Conservation (phyloP, 2,329 filamentous ascomycete genomes). For the Apiospora rasikravindrae region DNA sequence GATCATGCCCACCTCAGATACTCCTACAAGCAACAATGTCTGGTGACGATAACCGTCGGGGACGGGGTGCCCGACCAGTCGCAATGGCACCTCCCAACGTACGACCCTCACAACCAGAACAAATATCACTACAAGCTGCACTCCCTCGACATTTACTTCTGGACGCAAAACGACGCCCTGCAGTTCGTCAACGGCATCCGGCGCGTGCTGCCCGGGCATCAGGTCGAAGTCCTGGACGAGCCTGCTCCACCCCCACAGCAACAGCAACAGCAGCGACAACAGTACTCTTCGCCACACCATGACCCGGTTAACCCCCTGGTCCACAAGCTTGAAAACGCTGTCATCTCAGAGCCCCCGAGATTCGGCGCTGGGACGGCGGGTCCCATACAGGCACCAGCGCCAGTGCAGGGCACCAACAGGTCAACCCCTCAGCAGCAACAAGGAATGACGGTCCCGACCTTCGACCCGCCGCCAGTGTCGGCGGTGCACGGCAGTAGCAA, state of each 20-base stretch:
- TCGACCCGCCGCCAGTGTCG: conserved; percentile 48
- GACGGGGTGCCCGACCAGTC: conserved; percentile 52
- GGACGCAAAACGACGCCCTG: conserved; percentile 74
- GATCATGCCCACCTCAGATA: conserved; percentile 70
- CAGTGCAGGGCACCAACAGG: background rate
- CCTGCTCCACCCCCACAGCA: conserved; percentile 55
- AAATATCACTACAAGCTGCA: conserved; percentile 82
- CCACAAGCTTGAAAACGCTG: conserved; percentile 73
- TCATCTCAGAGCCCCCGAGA: conserved; percentile 65
- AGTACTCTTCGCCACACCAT: conserved; percentile 28
- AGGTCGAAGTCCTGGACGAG: conserved; percentile 69
- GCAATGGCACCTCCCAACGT: conserved; percentile 78
- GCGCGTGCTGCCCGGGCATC: conserved; percentile 64
- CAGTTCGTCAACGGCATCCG: conserved; percentile 73
- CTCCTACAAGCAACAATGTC: conserved; percentile 74
- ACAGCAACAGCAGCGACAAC: conserved; percentile 43
- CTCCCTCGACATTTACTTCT: conserved; percentile 79
- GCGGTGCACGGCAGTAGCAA: conserved; percentile 34
- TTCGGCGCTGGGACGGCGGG: conserved; percentile 32
- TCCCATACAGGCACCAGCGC: background rate
- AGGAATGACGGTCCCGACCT: conserved; percentile 26
- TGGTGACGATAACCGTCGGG: conserved; percentile 71
- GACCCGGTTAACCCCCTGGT: conserved; percentile 70
- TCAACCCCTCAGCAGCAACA: background rate
- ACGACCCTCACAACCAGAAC: conserved; percentile 73